A percentile compares a stretch with the other conserved stretches of the same genome.
Evolutionary conservation across 2,329 filamentous ascomycete genomes (phyloP).

Genomic region (Arthroderma sp.): DNA sequence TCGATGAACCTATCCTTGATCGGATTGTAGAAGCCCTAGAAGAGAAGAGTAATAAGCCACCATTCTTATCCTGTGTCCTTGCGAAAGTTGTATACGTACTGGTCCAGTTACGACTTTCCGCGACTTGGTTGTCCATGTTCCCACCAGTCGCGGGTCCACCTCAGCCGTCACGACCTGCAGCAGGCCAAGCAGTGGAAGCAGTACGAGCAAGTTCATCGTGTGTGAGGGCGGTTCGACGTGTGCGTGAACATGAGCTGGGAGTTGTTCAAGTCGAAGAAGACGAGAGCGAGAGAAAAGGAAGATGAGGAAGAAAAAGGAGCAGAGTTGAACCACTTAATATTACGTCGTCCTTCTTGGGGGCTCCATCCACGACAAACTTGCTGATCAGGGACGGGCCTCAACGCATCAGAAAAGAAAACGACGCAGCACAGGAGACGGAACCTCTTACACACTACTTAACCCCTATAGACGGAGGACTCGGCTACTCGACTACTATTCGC

Average conservation of each 20-base stretch:
- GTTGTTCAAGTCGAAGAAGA: neutral
- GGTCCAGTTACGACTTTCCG: conserved; percentile 57
- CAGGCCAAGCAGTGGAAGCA: conserved; percentile 5
- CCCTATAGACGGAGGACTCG: too few relatives aligned
- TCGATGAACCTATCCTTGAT: conserved; percentile 54
- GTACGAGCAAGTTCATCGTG: conserved; percentile 1
- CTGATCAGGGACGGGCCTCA: neutral
- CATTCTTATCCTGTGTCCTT: neutral
- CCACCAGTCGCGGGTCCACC: conserved; percentile 43
- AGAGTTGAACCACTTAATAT: neutral
- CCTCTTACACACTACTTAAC: too few relatives aligned
- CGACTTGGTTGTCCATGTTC: conserved; percentile 62
- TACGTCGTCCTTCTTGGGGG: neutral
- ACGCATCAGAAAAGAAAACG: neutral
- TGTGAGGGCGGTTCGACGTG: neutral
- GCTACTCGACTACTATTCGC: neutral
- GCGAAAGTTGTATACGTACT: conserved; percentile 34
- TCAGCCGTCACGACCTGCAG: conserved; percentile 1
- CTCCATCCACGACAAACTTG: neutral
- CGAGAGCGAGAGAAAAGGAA: neutral
- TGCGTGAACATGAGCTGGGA: neutral
- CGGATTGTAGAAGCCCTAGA: conserved; percentile 57
- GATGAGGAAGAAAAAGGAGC: neutral
- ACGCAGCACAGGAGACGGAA: neutral
- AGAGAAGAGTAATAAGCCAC: conserved; percentile 5